These are phyloP conservation scores for Trichomonascus vanleenenianus DNA, from an alignment of 805 yeast genomes.

Conservation along the genomic window DNA sequence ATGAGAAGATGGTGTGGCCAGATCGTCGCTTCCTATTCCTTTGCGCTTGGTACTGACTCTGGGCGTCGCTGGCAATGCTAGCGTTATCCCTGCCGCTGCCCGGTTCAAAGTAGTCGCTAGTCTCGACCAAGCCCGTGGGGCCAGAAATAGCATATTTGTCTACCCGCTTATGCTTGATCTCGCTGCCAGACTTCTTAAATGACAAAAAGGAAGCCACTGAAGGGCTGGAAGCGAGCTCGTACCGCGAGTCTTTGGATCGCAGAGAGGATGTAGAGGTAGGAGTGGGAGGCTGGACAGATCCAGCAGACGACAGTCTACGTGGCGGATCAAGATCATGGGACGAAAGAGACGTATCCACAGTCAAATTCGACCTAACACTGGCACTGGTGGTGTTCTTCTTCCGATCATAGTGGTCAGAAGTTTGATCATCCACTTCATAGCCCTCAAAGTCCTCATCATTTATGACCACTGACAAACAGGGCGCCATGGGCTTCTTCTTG, in stretches of 20 bases:
- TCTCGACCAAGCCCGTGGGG: slow-evolving; percentile 3
- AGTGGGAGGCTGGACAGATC: neutral
- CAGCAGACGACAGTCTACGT: no score
- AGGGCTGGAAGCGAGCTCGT: neutral
- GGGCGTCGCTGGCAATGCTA: neutral
- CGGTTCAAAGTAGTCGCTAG: slow-evolving; percentile 4
- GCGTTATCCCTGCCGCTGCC: slow-evolving; percentile 2
- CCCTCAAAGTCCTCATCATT: no score
- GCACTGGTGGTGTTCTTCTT: no score
- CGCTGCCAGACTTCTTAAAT: slow-evolving; percentile 8
- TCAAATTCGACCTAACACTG: no score
- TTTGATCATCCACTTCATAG: neutral
- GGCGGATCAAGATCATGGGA: no score
- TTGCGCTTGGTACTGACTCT: neutral
- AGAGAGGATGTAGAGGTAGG: slow-evolving; percentile 1
- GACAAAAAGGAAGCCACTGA: slow-evolving; percentile 9
- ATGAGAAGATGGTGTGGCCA: slow-evolving; percentile 8
- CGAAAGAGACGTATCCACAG: no score
- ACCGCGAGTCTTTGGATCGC: slow-evolving; percentile 1
- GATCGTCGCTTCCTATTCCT: neutral
- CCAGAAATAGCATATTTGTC: slow-evolving; percentile 2
- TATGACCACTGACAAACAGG: neutral
- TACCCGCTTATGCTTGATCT: slow-evolving; percentile 6
- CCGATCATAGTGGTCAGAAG: neutral
- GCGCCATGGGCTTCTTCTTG: neutral